Percentiles rank a stretch among this genome's conserved stretches.
These are phyloP conservation scores for Pilobolus umbonatus DNA, from an alignment of 192 early-diverging fungal species.

Conservation along the genomic window DNA sequence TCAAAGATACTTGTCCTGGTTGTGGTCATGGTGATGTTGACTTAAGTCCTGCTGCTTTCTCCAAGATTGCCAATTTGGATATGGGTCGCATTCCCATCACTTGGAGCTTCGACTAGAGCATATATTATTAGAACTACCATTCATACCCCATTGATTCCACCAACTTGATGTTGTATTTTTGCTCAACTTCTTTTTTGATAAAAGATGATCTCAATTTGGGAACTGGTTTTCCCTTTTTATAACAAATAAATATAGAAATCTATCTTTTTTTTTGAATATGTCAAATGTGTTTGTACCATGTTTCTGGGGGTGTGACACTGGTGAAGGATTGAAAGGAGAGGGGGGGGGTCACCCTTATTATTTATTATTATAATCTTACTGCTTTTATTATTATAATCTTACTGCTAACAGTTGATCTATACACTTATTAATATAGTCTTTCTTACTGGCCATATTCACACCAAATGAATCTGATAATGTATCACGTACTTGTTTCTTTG, in stretches of 20 bases:
- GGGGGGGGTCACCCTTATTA: background rate
- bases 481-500: constrained; percentile 80
- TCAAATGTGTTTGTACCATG: no score
- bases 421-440: constrained; percentile 67
- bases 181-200: background rate
- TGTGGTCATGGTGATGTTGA: constrained; percentile 17
- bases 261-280: no score
- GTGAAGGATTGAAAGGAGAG: background rate
- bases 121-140: background rate
- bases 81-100: constrained; percentile 24
- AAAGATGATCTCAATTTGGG: background rate
- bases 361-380: background rate
- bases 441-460: constrained; percentile 55
- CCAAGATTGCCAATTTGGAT: constrained; percentile 20
- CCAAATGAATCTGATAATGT: constrained; percentile 62
- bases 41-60: constrained; percentile 41
- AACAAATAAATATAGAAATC: no score
- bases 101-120: constrained; percentile 31
- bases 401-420: constrained; percentile 54
- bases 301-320: no score
- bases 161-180: background rate
- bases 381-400: constrained; percentile 4
- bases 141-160: background rate
- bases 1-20: constrained; percentile 18
- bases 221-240: background rate